phyloP scores from a whole-genome alignment of 2,329 filamentous ascomycete species.

The Chaetomiaceae sp. region DNA sequence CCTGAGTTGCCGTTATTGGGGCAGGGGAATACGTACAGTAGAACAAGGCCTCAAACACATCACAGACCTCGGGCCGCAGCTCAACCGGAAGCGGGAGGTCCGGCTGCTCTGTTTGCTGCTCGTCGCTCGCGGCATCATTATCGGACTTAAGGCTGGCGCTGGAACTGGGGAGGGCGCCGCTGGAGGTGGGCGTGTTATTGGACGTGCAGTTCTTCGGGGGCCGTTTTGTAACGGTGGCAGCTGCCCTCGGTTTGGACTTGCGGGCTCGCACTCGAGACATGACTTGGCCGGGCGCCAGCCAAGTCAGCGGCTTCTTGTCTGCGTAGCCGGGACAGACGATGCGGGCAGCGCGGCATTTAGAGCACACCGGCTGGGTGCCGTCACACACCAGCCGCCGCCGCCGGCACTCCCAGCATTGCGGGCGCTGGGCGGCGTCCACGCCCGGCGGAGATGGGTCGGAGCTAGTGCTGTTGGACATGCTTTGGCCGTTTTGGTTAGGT shows the following conservation, averaged over 20 bases:
- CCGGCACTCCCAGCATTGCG: conserved; percentile 21
- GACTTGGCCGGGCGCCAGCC: conserved; percentile 19
- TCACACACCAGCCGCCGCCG: conserved; percentile 20
- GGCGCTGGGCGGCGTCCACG: too few species aligned
- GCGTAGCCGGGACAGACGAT: conserved; percentile 21
- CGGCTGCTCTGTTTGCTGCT: not conserved
- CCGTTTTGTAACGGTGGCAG: not conserved
- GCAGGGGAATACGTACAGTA: conserved; percentile 15
- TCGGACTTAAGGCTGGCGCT: too few species aligned
- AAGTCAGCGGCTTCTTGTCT: conserved; percentile 21
- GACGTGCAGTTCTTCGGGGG: not conserved
- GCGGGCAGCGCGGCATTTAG: conserved; percentile 14
- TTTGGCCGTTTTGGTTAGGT: too few species aligned
- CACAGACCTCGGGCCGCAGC: conserved; percentile 13
- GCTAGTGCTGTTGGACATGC: too few species aligned
- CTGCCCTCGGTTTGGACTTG: conserved; percentile 5
- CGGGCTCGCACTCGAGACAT: conserved; percentile 13
- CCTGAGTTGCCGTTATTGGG: too few species aligned
- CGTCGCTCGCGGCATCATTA: not conserved
- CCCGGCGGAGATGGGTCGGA: too few species aligned
- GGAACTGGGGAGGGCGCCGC: too few species aligned
- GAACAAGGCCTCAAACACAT: conserved; percentile 15
- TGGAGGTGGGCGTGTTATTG: too few species aligned
- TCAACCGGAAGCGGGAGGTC: not conserved
- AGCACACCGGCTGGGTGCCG: conserved; percentile 16